phyloP scores from a whole-genome alignment of 495 filamentous ascomycete species.

The Poronia punctata region DNA sequence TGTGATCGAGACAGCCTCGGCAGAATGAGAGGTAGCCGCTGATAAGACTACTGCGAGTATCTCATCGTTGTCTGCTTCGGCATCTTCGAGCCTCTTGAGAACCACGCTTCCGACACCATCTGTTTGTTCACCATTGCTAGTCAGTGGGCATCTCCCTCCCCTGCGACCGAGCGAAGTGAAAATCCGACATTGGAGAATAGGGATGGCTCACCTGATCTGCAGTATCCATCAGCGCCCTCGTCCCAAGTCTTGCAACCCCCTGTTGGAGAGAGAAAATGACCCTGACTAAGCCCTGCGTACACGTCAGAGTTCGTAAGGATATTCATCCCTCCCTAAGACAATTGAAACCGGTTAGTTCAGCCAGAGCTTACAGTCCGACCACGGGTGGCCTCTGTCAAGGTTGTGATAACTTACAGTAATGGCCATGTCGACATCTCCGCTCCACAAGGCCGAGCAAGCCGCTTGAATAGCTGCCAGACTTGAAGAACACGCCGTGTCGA shows the following conservation, averaged over 20 bases:
- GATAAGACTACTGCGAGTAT: conserved; percentile 33
- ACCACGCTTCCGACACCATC: conserved; percentile 40
- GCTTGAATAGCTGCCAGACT: conserved; percentile 27
- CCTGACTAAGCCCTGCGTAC: conserved; percentile 21
- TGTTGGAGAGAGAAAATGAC: conserved; percentile 2
- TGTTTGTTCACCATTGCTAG: too few relatives aligned
- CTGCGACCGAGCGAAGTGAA: too few relatives aligned
- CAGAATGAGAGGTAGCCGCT: conserved; percentile 37
- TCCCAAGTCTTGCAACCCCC: conserved; percentile 17
- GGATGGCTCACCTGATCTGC: conserved; percentile 30
- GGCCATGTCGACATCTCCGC: conserved; percentile 59
- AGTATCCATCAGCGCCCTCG: conserved; percentile 47
- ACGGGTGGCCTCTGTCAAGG: too few relatives aligned
- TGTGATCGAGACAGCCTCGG: conserved; percentile 50
- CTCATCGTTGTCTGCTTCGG: conserved; percentile 38
- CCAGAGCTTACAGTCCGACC: background rate
- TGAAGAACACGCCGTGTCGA: conserved; percentile 38
- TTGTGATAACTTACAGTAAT: conserved; percentile 1
- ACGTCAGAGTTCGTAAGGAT: conserved; percentile 58
- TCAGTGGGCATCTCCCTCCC: too few relatives aligned
- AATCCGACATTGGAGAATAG: too few relatives aligned
- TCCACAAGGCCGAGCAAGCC: conserved; percentile 58
- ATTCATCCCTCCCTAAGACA: conserved; percentile 55
- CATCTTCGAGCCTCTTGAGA: conserved; percentile 42
- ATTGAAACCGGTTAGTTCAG: background rate